phyloP scores from a whole-genome alignment of 495 filamentous ascomycete species.

The Thermochaetoides thermophila region DNA sequence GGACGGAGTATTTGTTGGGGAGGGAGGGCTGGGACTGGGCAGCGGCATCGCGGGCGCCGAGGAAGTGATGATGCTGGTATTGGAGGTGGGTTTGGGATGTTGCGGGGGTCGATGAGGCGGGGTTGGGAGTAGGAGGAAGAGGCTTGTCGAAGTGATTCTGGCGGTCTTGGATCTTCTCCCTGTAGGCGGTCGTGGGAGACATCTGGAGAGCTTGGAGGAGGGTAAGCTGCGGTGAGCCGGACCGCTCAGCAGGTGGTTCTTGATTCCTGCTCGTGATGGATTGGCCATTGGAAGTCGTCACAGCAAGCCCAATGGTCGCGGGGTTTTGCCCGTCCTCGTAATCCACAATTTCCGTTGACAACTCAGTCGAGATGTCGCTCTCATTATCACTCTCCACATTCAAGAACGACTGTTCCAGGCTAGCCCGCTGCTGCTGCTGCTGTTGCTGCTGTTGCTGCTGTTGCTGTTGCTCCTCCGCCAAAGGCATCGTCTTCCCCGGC shows the following conservation, averaged over 20 bases:
- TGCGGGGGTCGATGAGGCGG: slow-evolving; percentile 24
- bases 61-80: slow-evolving; percentile 10
- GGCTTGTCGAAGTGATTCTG: slow-evolving; percentile 34
- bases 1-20: slow-evolving; percentile 28
- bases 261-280: no score
- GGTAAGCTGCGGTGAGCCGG: slow-evolving; percentile 64
- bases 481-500: slow-evolving; percentile 12
- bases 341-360: slow-evolving; percentile 52
- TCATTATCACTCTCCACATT: slow-evolving; percentile 52
- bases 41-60: neutral
- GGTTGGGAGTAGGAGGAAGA: slow-evolving; percentile 38
- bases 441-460: neutral
- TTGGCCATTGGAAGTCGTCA: slow-evolving; percentile 41
- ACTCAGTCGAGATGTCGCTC: slow-evolving; percentile 67
- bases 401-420: slow-evolving; percentile 45
- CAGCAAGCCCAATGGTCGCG: slow-evolving; percentile 26
- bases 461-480: neutral
- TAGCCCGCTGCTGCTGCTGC: slow-evolving; percentile 2
- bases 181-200: slow-evolving; percentile 20
- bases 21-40: slow-evolving; percentile 1
- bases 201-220: slow-evolving; percentile 44
- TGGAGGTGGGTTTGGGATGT: no score
- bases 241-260: slow-evolving; percentile 8
- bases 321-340: slow-evolving; percentile 28
- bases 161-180: slow-evolving; percentile 23